Percentiles rank a stretch among this genome's conserved stretches.
Conservation (phyloP, 768 basidiomycete species). For the Infundibulicybe gibba region DNA sequence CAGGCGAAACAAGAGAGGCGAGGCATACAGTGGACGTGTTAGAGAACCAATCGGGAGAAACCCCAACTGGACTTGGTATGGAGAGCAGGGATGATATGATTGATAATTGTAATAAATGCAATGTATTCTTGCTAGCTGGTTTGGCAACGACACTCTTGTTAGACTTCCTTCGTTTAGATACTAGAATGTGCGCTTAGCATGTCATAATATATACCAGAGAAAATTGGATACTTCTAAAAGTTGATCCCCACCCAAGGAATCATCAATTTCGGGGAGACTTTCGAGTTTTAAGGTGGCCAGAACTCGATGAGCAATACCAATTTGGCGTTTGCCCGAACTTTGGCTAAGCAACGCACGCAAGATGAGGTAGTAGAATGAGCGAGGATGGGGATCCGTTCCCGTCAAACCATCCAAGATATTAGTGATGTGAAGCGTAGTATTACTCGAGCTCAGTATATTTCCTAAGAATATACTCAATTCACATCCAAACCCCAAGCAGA, state of each 20-base stretch:
- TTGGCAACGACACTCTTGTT: constrained; percentile 52
- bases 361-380: constrained; percentile 58
- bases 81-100: constrained; percentile 46
- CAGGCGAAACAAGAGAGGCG: not conserved
- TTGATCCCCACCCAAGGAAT: constrained; percentile 44
- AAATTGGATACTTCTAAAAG: constrained; percentile 21
- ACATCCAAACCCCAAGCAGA: constrained; percentile 3
- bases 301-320: constrained; percentile 47
- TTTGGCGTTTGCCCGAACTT: constrained; percentile 54
- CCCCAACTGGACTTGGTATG: constrained; percentile 41
- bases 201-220: constrained; percentile 21
- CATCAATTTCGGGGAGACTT: constrained; percentile 38
- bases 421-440: constrained; percentile 37
- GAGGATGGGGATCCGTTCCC: constrained; percentile 45
- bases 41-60: constrained; percentile 51
- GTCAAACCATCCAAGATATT: constrained; percentile 50
- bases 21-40: constrained; percentile 27
- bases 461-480: constrained; percentile 31
- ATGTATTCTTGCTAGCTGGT: constrained; percentile 54
- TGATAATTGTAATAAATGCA: constrained; percentile 54
- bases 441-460: constrained; percentile 56
- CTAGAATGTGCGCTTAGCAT: constrained; percentile 20
- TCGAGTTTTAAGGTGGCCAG: constrained; percentile 16
- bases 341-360: constrained; percentile 56
- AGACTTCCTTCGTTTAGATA: constrained; percentile 34